phyloP scores from a whole-genome alignment of 768 basidiomycete species.

The Boletus vermiculosoides region DNA sequence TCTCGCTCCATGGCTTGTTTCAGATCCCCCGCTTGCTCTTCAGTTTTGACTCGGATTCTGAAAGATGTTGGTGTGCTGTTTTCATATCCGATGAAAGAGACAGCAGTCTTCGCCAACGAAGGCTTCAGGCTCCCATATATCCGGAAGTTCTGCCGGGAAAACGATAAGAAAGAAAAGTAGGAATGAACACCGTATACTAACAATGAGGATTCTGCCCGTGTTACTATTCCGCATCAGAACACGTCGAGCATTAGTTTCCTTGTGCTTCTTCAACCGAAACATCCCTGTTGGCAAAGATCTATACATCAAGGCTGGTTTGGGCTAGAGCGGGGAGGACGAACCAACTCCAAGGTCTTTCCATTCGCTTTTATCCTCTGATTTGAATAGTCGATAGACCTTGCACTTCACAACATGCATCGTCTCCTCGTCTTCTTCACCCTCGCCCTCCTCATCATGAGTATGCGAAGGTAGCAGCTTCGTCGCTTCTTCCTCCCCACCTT shows the following conservation, averaged over 20 bases:
- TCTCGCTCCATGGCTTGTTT: conserved; percentile 63
- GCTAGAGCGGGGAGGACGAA: conserved; percentile 33
- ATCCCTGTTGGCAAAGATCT: conserved; percentile 45
- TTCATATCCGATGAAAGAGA: conserved; percentile 73
- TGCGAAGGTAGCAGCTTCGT: conserved; percentile 21
- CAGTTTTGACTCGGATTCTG: conserved; percentile 58
- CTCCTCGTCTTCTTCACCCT: conserved; percentile 80
- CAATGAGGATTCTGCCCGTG: conserved; percentile 74
- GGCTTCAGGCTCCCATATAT: conserved; percentile 59
- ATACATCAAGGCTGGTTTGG: neutral
- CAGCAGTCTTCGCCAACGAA: conserved; percentile 46
- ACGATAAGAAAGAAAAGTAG: neutral
- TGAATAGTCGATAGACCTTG: conserved; percentile 62
- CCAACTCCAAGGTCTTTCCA: conserved; percentile 74
- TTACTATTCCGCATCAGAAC: conserved; percentile 69
- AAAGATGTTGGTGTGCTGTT: conserved; percentile 54
- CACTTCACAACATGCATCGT: conserved; percentile 56
- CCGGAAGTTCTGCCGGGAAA: conserved; percentile 64
- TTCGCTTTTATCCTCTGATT: conserved; percentile 43
- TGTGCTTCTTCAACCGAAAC: conserved; percentile 73
- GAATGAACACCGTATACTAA: conserved; percentile 37
- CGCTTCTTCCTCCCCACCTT: conserved; percentile 32
- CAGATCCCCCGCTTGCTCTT: conserved; percentile 54
- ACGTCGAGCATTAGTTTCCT: conserved; percentile 54
- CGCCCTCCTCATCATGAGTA: conserved; percentile 68